Conservation (phyloP, 129 eudicot species). For the Chrysanthemum makinoi region DNA sequence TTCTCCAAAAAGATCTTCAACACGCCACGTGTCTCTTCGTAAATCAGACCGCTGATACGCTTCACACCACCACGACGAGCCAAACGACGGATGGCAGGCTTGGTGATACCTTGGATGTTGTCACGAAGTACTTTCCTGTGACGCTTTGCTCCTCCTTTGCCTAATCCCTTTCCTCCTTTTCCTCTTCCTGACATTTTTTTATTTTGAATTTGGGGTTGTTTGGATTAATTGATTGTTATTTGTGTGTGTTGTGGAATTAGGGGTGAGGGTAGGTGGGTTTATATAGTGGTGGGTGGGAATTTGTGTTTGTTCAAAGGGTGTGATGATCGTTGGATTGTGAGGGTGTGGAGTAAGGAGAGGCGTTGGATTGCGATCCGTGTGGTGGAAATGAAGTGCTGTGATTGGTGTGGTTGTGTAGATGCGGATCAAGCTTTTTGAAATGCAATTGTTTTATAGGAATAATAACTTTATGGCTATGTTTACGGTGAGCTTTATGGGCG, state of each 20-base stretch:
- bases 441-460: too few species aligned
- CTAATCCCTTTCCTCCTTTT: slow-evolving; percentile 17
- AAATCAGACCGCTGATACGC: slow-evolving; percentile 20
- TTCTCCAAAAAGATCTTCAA: too few species aligned
- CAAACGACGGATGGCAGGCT: slow-evolving; percentile 18
- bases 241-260: too few species aligned
- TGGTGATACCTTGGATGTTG: slow-evolving; percentile 21
- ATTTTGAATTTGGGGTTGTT: background rate
- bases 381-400: too few species aligned
- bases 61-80: slow-evolving; percentile 18
- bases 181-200: slow-evolving; percentile 16
- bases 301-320: background rate
- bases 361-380: background rate
- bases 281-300: background rate
- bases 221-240: too few species aligned
- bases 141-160: slow-evolving; percentile 21
- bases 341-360: background rate
- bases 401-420: too few species aligned
- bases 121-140: slow-evolving; percentile 16
- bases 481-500: too few species aligned
- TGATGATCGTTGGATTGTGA: background rate
- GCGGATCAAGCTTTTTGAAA: too few species aligned
- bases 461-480: too few species aligned
- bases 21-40: background rate
- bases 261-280: background rate